Evolutionary conservation across 441 rosid species (phyloP).

Genomic region (Eruca vesicaria): DNA sequence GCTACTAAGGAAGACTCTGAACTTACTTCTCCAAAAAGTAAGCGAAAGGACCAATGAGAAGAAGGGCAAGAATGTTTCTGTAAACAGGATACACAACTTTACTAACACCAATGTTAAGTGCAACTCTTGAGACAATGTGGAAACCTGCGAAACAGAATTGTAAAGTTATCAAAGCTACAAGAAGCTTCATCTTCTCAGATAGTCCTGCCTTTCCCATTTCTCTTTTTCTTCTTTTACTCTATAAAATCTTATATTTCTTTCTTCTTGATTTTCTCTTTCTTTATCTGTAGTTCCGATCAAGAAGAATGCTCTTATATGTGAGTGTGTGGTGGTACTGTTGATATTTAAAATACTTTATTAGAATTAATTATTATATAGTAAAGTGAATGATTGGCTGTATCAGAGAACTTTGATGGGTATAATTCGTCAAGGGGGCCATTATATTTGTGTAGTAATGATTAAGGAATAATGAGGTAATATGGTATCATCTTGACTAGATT

Average conservation of each 20-base stretch:
- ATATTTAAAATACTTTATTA: not conserved
- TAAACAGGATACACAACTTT: slow-evolving; percentile 82
- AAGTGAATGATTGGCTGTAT: slow-evolving; percentile 5
- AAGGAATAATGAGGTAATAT: not conserved
- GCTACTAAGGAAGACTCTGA: not conserved
- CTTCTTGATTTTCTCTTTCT: not conserved
- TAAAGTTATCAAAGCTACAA: slow-evolving; percentile 57
- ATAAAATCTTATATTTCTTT: not conserved
- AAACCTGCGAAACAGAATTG: slow-evolving; percentile 81
- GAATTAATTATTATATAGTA: not conserved
- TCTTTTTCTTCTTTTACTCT: slow-evolving; percentile 27
- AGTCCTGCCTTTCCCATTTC: slow-evolving; percentile 29
- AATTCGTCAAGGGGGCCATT: slow-evolving; percentile 18
- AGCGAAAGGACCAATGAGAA: slow-evolving; percentile 64
- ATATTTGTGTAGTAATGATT: slow-evolving; percentile 1
- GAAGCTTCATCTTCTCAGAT: slow-evolving; percentile 64
- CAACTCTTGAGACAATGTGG: slow-evolving; percentile 77
- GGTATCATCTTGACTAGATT: not conserved
- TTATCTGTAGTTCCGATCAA: not conserved
- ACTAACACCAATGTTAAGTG: slow-evolving; percentile 81
- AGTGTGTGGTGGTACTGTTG: not conserved
- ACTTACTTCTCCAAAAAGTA: slow-evolving; percentile 80
- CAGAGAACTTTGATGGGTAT: not conserved
- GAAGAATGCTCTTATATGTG: slow-evolving; percentile 11
- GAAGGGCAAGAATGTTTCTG: slow-evolving; percentile 70